Conservation (phyloP, 2,329 filamentous ascomycete genomes). For the Verruconis gallopava region DNA sequence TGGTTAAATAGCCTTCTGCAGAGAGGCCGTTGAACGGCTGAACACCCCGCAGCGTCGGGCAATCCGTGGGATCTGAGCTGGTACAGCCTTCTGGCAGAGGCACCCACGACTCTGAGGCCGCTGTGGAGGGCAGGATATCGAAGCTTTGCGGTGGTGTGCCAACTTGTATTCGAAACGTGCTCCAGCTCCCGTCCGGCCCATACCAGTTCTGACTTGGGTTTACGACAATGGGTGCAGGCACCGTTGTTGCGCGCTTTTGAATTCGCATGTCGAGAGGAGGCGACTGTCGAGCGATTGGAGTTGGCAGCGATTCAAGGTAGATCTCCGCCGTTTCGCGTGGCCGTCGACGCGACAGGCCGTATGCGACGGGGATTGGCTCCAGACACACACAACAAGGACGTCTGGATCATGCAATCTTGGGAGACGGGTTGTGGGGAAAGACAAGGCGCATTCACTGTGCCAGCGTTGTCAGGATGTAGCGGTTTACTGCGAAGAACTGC, state of each 20-base stretch:
- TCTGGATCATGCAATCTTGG: too few species aligned
- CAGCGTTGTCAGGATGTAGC: too few species aligned
- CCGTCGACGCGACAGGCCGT: too few species aligned
- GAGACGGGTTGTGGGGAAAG: too few species aligned
- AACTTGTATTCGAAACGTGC: conserved; percentile 20
- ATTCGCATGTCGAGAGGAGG: too few species aligned
- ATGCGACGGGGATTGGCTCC: too few species aligned
- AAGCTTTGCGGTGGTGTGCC: conserved; percentile 20
- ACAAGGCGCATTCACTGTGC: too few species aligned
- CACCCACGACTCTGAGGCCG: conserved; percentile 23
- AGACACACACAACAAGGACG: too few species aligned
- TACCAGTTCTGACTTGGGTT: conserved; percentile 14
- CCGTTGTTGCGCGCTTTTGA: conserved; percentile 2
- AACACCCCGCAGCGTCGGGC: conserved; percentile 19
- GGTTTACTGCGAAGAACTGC: too few species aligned
- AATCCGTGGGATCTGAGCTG: conserved; percentile 15
- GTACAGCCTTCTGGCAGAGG: conserved; percentile 23
- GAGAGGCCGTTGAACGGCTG: conserved; percentile 16
- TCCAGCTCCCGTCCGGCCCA: conserved; percentile 21
- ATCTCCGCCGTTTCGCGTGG: too few species aligned
- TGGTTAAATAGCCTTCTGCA: conserved; percentile 17
- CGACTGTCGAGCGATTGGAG: too few species aligned
- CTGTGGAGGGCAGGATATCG: conserved; percentile 20
- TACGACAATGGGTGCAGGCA: conserved; percentile 10
- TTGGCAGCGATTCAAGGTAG: too few species aligned